phyloP scores from a whole-genome alignment of 306 rosid species.

The Hippophae rhamnoides region DNA sequence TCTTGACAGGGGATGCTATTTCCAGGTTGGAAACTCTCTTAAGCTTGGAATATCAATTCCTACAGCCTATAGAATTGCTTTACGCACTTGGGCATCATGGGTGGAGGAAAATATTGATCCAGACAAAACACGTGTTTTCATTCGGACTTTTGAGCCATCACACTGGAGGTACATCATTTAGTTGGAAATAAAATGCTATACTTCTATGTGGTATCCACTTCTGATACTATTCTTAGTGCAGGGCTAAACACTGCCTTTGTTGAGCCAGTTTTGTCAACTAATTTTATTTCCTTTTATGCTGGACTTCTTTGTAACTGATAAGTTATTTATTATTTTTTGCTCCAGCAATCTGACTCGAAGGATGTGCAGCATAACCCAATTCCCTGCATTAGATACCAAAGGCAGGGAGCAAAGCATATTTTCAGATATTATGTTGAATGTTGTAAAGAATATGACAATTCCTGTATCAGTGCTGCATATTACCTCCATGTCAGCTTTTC shows the following conservation, averaged over 20 bases:
- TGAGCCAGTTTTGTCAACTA: background rate
- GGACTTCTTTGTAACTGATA: conserved; percentile 14
- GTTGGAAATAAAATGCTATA: conserved; percentile 17
- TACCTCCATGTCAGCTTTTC: conserved; percentile 67
- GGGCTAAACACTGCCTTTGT: background rate
- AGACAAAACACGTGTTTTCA: conserved; percentile 53
- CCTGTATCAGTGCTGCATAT: conserved; percentile 47
- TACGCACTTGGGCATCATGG: conserved; percentile 74
- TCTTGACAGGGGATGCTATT: conserved; percentile 63
- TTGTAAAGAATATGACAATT: conserved; percentile 35
- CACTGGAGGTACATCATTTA: conserved; percentile 70
- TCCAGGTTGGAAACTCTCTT: conserved; percentile 53
- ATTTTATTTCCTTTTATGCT: conserved; percentile 2
- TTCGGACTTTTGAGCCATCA: conserved; percentile 77
- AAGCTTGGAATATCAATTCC: conserved; percentile 61
- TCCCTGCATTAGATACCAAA: conserved; percentile 34
- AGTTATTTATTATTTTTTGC: conserved; percentile 20
- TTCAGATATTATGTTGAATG: conserved; percentile 48
- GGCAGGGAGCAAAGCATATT: conserved; percentile 47
- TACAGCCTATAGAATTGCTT: conserved; percentile 50
- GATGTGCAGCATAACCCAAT: conserved; percentile 43
- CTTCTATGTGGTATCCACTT: background rate
- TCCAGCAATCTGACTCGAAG: conserved; percentile 47
- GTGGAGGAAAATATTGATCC: conserved; percentile 44
- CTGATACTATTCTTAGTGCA: background rate